A percentile compares a stretch with the other conserved stretches of the same genome.
Conservation (phyloP, 495 filamentous ascomycete species). For the Letharia columbiana region DNA sequence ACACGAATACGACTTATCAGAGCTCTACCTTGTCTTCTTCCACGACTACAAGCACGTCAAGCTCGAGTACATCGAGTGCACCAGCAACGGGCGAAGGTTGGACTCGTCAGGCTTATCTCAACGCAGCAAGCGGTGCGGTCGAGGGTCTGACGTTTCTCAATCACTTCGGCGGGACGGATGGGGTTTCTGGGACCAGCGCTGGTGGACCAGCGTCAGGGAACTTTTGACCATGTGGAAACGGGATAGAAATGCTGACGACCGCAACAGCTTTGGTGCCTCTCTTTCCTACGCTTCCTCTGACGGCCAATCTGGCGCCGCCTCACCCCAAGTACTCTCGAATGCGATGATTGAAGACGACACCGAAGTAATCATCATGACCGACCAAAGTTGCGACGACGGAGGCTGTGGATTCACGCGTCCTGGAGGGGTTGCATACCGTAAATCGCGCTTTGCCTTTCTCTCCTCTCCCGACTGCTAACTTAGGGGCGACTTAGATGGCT, state of each 20-base stretch:
- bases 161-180: slow-evolving; percentile 40
- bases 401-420: slow-evolving; percentile 51
- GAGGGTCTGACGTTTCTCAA: slow-evolving; percentile 59
- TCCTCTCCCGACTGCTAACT: slow-evolving; percentile 1
- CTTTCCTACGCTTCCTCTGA: slow-evolving; percentile 50
- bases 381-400: slow-evolving; percentile 43
- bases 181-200: slow-evolving; percentile 22
- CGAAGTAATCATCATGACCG: slow-evolving; percentile 56
- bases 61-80: not conserved
- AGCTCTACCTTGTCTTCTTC: too few relatives aligned
- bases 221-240: not conserved
- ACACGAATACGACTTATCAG: slow-evolving; percentile 18
- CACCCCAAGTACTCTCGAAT: slow-evolving; percentile 43
- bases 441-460: slow-evolving; percentile 21
- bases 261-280: slow-evolving; percentile 51
- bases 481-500: slow-evolving; percentile 47
- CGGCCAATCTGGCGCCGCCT: slow-evolving; percentile 40
- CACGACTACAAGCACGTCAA: too few relatives aligned
- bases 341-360: slow-evolving; percentile 42
- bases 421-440: slow-evolving; percentile 54
- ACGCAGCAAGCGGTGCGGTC: slow-evolving; percentile 37
- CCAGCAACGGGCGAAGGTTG: slow-evolving; percentile 24
- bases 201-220: slow-evolving; percentile 24
- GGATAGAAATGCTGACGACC: slow-evolving; percentile 1
- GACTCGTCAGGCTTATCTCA: slow-evolving; percentile 47